Evolutionary conservation across 2,329 filamentous ascomycete species (phyloP).

Genomic region (Piedraia hortae): DNA sequence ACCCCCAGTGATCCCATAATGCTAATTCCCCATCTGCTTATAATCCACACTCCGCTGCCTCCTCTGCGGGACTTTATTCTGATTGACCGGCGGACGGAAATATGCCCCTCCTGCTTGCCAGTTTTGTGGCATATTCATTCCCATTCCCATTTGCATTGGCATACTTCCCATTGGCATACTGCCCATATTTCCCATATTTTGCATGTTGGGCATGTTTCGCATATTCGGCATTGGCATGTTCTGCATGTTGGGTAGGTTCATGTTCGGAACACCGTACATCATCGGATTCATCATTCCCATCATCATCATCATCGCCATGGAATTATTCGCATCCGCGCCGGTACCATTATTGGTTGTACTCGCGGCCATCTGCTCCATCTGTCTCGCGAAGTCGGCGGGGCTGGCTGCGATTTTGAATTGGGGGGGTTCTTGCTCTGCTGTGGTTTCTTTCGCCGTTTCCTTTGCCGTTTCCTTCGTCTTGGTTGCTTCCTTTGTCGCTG

Average conservation of each 20-base stretch:
- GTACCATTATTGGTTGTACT: too few species aligned
- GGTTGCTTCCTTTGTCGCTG: too few species aligned
- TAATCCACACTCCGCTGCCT: conserved; percentile 76
- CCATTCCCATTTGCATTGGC: conserved; percentile 5
- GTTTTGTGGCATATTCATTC: conserved; percentile 6
- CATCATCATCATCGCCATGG: too few species aligned
- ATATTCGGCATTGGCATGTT: conserved; percentile 7
- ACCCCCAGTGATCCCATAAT: too few species aligned
- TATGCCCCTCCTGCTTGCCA: conserved; percentile 56
- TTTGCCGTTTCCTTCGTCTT: too few species aligned
- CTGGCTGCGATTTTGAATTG: conserved; percentile 6
- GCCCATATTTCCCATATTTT: conserved; percentile 12
- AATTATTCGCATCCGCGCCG: too few species aligned
- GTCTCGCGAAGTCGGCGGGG: conserved; percentile 16
- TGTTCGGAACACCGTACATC: conserved; percentile 9
- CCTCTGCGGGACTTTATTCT: conserved; percentile 54
- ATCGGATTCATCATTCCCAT: conserved; percentile 5
- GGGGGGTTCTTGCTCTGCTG: conserved; percentile 2
- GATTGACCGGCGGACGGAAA: conserved; percentile 86
- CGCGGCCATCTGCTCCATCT: conserved; percentile 18
- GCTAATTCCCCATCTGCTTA: conserved; percentile 34
- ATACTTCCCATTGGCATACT: conserved; percentile 3
- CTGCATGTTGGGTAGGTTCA: conserved; percentile 3
- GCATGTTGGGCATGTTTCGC: conserved; percentile 5
- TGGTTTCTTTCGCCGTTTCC: too few species aligned